phyloP scores from a whole-genome alignment of 805 yeast genomes.

The Lipomyces mesembrius region DNA sequence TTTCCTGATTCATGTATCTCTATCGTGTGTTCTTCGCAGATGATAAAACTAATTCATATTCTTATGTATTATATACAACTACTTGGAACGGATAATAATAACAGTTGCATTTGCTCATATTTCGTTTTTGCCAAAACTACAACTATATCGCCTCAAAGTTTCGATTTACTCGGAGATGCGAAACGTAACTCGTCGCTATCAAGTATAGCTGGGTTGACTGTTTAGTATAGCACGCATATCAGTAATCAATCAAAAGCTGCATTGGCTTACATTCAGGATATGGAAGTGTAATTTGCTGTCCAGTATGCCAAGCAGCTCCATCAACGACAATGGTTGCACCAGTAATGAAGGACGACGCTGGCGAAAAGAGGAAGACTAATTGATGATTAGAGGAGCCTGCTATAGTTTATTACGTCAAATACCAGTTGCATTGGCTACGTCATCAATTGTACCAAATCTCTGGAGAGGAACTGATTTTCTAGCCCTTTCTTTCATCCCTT shows the following conservation, averaged over 20 bases:
- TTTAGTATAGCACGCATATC: background rate
- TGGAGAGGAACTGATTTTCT: conserved; percentile 58
- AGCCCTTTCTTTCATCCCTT: conserved; percentile 50
- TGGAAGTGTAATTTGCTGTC: conserved; percentile 19
- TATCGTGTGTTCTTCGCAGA: background rate
- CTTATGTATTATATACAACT: background rate
- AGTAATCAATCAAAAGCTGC: background rate
- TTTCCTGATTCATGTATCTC: background rate
- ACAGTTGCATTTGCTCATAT: background rate
- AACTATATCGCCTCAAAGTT: background rate
- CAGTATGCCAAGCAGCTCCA: conserved; percentile 72
- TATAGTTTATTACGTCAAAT: background rate
- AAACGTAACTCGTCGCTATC: conserved; percentile 9
- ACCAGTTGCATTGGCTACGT: conserved; percentile 81
- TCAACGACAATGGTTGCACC: conserved; percentile 84
- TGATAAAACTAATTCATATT: background rate
- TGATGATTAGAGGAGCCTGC: background rate
- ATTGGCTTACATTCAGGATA: conserved; percentile 27
- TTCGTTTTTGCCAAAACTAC: background rate
- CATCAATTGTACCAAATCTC: conserved; percentile 63
- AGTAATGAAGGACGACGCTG: conserved; percentile 75
- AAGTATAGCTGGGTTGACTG: conserved; percentile 9
- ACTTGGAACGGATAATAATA: background rate
- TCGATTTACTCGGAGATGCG: background rate
- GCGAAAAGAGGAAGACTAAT: conserved; percentile 72